Evolutionary conservation across 371 early-diverging fungal genomes (phyloP).

Genomic region (Circinella minor): DNA sequence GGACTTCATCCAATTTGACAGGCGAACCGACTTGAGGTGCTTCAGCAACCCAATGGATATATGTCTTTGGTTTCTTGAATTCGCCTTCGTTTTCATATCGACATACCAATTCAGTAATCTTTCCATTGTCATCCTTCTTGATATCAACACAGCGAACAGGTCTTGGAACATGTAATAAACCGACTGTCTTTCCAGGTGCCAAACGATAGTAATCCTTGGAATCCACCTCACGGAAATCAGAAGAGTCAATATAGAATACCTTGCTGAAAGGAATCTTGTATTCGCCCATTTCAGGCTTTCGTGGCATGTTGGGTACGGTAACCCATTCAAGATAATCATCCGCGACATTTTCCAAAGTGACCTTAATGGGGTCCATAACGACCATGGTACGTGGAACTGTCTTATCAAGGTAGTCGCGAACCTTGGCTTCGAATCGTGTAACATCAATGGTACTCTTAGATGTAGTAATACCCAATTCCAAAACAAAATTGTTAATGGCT

Average conservation of each 20-base stretch:
- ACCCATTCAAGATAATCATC: conserved; percentile 77
- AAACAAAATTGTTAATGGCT: conserved; percentile 99
- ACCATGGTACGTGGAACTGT: conserved; percentile 94
- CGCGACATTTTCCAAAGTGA: conserved; percentile 87
- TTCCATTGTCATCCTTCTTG: conserved; percentile 75
- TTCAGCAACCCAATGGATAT: conserved; percentile 98
- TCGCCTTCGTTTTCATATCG: conserved; percentile 75
- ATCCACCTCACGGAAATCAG: conserved; percentile 93
- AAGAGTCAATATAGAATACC: conserved; percentile 90
- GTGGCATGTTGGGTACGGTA: conserved; percentile 87
- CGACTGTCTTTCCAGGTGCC: conserved; percentile 93
- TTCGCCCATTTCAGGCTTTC: conserved; percentile 82
- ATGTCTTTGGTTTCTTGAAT: conserved; percentile 92
- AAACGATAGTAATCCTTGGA: conserved; percentile 95
- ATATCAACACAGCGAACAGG: conserved; percentile 87
- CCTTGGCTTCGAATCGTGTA: conserved; percentile 93
- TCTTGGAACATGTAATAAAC: conserved; percentile 83
- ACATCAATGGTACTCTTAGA: conserved; percentile 88
- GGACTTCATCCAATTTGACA: conserved; percentile 80
- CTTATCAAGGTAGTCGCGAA: conserved; percentile 94
- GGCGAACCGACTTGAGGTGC: conserved; percentile 83
- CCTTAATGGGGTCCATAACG: conserved; percentile 87
- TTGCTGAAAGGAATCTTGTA: conserved; percentile 88
- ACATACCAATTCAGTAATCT: conserved; percentile 79
- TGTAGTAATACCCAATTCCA: conserved; percentile 93